Percentiles rank a stretch among this genome's conserved stretches.
Evolutionary conservation across 352 stramenopile species (phyloP).

Genomic region (Pythium rhizo-oryzae): DNA sequence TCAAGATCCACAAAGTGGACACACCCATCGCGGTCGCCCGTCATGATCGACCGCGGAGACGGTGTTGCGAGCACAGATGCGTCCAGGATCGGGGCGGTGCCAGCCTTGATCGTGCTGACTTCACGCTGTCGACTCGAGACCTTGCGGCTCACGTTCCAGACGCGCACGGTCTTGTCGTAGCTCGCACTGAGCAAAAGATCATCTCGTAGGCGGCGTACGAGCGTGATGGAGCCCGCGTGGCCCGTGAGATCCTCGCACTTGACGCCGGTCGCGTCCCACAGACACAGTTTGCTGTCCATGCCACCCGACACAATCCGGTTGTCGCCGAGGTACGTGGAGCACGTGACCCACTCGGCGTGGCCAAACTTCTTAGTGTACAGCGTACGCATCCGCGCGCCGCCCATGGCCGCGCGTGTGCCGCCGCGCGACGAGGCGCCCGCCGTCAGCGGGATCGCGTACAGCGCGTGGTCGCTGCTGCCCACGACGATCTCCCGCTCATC

Average conservation of each 20-base stretch:
- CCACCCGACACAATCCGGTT: conserved; percentile 79
- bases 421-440: background rate
- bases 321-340: conserved; percentile 72
- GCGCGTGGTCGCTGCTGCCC: conserved; percentile 86
- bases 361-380: conserved; percentile 87
- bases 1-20: conserved; percentile 69
- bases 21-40: conserved; percentile 64
- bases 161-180: conserved; percentile 79
- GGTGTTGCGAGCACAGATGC: conserved; percentile 35
- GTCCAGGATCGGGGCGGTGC: conserved; percentile 65
- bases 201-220: conserved; percentile 45
- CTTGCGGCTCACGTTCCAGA: conserved; percentile 70
- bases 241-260: conserved; percentile 79
- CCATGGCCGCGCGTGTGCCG: conserved; percentile 18
- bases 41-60: conserved; percentile 35
- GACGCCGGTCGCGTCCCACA: conserved; percentile 75
- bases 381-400: conserved; percentile 32
- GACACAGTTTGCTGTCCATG: conserved; percentile 91
- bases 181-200: conserved; percentile 57
- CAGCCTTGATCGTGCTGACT: conserved; percentile 47
- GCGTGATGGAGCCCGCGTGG: conserved; percentile 67
- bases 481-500: conserved; percentile 79
- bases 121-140: conserved; percentile 56
- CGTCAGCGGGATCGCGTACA: conserved; percentile 77
- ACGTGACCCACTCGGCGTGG: conserved; percentile 91